These are phyloP conservation scores for Furcasterigmium furcatum DNA, from an alignment of 2,329 filamentous ascomycete genomes.

Conservation along the genomic window DNA sequence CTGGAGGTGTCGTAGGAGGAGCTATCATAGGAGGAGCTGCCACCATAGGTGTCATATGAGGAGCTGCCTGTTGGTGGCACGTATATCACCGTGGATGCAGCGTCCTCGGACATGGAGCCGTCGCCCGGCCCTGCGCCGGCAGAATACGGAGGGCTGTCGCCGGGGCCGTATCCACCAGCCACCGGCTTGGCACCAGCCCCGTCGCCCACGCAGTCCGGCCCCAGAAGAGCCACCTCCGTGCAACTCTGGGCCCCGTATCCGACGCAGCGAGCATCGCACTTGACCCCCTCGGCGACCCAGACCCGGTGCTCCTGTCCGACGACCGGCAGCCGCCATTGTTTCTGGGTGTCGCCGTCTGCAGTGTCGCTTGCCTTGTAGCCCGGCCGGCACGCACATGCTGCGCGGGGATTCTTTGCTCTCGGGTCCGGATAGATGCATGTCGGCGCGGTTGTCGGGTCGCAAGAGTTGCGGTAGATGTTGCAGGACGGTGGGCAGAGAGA, in stretches of 20 bases:
- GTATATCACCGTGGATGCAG: too few species aligned
- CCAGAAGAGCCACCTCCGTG: background rate
- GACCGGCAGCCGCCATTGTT: conserved; percentile 7
- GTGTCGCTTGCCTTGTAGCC: conserved; percentile 5
- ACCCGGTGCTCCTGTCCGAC: conserved; percentile 7
- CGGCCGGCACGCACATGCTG: conserved; percentile 14
- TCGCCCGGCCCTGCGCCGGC: too few species aligned
- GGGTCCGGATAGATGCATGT: conserved; percentile 2
- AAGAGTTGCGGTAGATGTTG: conserved; percentile 4
- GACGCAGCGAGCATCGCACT: conserved; percentile 4
- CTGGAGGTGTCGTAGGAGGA: background rate
- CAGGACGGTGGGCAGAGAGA: conserved; percentile 1
- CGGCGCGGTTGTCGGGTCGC: conserved; percentile 5
- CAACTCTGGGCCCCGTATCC: background rate
- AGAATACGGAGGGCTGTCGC: too few species aligned
- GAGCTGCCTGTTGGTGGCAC: too few species aligned
- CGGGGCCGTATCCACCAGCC: too few species aligned
- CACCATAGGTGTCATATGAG: too few species aligned
- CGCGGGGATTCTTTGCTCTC: conserved; percentile 20
- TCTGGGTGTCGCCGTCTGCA: conserved; percentile 4
- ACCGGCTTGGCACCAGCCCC: too few species aligned
- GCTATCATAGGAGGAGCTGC: too few species aligned
- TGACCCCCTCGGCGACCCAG: conserved; percentile 8
- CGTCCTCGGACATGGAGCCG: too few species aligned
- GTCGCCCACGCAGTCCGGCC: background rate